Conservation (phyloP, 148 eudicot genomes). For the Heliosperma pusillum region DNA sequence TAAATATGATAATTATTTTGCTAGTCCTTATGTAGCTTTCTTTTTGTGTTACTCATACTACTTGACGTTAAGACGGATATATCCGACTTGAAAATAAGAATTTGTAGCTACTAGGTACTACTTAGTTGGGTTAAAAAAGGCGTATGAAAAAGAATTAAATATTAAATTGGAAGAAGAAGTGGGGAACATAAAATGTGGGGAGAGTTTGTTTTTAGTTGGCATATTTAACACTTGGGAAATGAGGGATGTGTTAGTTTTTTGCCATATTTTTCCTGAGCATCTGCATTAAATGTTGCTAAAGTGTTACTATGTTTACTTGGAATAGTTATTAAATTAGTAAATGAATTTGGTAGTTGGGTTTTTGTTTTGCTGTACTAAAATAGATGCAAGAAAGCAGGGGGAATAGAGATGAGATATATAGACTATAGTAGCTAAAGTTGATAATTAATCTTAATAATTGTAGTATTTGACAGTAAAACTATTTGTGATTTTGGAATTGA, state of each 20-base stretch:
- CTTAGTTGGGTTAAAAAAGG: background rate
- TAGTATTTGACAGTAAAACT: background rate
- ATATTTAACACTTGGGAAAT: background rate
- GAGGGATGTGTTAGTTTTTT: background rate
- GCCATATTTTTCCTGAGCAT: conserved; percentile 3
- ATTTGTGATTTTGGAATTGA: conserved; percentile 2
- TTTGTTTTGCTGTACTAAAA: conserved; percentile 11
- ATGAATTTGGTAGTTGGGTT: conserved; percentile 15
- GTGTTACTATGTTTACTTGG: conserved; percentile 13
- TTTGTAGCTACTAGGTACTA: no score
- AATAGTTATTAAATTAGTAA: background rate
- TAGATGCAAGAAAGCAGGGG: conserved; percentile 15
- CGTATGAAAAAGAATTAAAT: background rate
- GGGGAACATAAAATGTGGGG: conserved; percentile 13
- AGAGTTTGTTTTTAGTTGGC: conserved; percentile 5
- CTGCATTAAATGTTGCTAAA: conserved; percentile 10
- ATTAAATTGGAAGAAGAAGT: background rate
- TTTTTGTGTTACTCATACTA: no score
- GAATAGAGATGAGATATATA: background rate
- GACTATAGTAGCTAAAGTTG: background rate
- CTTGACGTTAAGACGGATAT: no score
- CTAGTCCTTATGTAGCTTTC: no score
- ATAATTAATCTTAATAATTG: background rate
- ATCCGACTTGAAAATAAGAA: no score
- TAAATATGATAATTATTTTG: no score